Evolutionary conservation across 495 filamentous ascomycete species (phyloP).

Genomic region (Rostrohypoxylon terebratum): DNA sequence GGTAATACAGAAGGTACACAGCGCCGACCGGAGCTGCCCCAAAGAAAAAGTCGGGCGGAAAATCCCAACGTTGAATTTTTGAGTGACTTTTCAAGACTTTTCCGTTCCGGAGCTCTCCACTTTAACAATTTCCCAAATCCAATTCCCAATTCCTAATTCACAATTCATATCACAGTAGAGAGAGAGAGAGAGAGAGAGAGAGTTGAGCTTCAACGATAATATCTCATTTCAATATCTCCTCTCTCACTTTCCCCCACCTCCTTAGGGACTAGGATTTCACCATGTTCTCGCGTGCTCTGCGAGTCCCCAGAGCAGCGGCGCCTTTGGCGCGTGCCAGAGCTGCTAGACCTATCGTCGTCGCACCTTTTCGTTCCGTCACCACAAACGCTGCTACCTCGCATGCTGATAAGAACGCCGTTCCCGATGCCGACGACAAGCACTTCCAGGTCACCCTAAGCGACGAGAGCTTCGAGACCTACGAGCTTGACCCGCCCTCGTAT

Average conservation of each 20-base stretch:
- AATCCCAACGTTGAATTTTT: constrained; percentile 49
- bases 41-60: constrained; percentile 47
- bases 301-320: constrained; percentile 57
- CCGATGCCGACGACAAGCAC: constrained; percentile 86
- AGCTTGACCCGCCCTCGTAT: constrained; percentile 94
- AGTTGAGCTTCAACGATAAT: constrained; percentile 25
- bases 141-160: constrained; percentile 12
- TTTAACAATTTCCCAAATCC: constrained; percentile 20
- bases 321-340: constrained; percentile 56
- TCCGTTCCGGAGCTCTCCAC: constrained; percentile 44
- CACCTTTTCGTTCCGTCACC: constrained; percentile 79
- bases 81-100: constrained; percentile 48
- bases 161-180: background rate
- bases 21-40: constrained; percentile 20
- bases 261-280: constrained; percentile 21
- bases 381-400: constrained; percentile 93
- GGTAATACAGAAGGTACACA: background rate
- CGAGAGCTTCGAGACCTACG: constrained; percentile 99
- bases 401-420: constrained; percentile 85
- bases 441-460: constrained; percentile 93
- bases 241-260: constrained; percentile 14
- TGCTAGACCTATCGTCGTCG: constrained; percentile 57
- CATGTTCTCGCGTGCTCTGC: constrained; percentile 67
- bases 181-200: background rate
- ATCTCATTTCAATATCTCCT: constrained; percentile 19